Conservation (phyloP, 768 basidiomycete species). For the Suillus lakei region DNA sequence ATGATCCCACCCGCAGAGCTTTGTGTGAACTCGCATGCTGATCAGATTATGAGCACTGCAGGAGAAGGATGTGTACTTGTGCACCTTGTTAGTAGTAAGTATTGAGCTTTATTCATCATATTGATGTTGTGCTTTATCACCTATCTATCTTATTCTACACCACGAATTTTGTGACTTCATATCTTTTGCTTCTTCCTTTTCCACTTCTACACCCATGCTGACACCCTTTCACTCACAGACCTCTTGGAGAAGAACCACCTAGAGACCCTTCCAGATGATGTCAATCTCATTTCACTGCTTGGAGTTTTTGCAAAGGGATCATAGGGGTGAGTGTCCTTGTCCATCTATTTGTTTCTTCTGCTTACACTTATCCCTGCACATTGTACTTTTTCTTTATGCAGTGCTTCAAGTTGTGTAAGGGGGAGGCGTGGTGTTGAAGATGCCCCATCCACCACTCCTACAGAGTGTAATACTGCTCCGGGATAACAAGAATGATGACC, state of each 20-base stretch:
- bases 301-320: conserved; percentile 70
- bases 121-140: background rate
- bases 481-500: conserved; percentile 6
- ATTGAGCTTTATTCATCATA: background rate
- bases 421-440: too few relatives aligned
- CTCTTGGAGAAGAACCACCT: conserved; percentile 86
- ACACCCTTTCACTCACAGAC: conserved; percentile 47
- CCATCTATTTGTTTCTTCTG: background rate
- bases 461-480: background rate
- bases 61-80: conserved; percentile 76
- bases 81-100: conserved; percentile 77
- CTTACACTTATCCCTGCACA: background rate
- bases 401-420: too few relatives aligned
- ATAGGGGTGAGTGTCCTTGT: conserved; percentile 57
- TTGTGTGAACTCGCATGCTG: conserved; percentile 59
- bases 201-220: background rate
- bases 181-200: background rate
- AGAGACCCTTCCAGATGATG: conserved; percentile 62
- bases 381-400: conserved; percentile 25
- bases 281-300: conserved; percentile 65
- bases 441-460: conserved; percentile 36
- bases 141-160: background rate
- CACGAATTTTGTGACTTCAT: background rate
- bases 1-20: conserved; percentile 66
- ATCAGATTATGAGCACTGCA: conserved; percentile 76